Evolutionary conservation across 148 eudicot genomes (phyloP), one percentile per base, ranked within the genome.

Genomic region (Arbutus unedo): DNA sequence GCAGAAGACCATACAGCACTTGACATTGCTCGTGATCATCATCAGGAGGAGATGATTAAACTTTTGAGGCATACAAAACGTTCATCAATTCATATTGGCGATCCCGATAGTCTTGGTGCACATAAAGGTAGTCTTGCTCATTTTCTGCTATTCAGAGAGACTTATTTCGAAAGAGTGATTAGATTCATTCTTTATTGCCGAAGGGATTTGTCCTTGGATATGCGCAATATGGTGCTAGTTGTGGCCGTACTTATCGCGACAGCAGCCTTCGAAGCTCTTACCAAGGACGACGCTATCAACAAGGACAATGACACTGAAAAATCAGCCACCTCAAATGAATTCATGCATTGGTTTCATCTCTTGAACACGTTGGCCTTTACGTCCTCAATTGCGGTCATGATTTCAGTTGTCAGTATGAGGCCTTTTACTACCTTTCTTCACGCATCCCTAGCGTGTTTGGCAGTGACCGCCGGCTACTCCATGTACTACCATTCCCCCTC

Each of bases 151-250:
- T 16, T 50, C 4, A 3, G 8, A 18, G 76, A 72, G 76, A 21
- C n/a, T 43, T 1, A 0, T 7, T 5, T 41, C 3, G 76, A 72
- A 72, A 14, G 3, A 16, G 0, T 38, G 2, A 1, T 72, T 44
- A 16, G 76, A 44, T 38, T 38, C 48, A 2, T 72, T 15, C 51
- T 72, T 44, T 44, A 72, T 4, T 14, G 49, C 48, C 51, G n/a
- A 7, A 72, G 50, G 23, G 76, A 44, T 0, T 2, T 72, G 48
- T 4, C 51, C 45, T 38, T 72, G 51, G 76, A 72, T 8, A 44
- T 72, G 76, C 76, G 76, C 76, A 72, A 72, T 18, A 16, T 72
- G 76, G 76, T 72, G 4, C 76, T 72, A 0, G 76, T 72, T 43
- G 76, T 72, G 48, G 76, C 76, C 4, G 76, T 72, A 0, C 50